Evolutionary conservation across 805 yeast genomes (phyloP), one percentile per base, ranked within the genome.

Genomic region (Myxozyma udenii): DNA sequence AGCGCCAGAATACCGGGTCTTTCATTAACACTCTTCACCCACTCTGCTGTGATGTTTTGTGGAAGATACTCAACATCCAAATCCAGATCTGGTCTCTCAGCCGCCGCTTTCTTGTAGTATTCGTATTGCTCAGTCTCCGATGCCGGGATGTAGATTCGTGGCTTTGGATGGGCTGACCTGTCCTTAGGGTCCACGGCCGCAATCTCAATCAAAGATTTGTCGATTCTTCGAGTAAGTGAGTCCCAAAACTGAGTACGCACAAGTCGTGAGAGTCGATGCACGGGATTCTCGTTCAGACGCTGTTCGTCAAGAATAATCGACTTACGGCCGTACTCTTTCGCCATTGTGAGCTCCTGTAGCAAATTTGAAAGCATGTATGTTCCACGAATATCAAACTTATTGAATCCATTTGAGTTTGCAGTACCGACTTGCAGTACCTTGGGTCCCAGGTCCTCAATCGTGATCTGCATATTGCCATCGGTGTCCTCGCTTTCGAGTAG

Each of bases 351-450:
- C 68, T 89, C 97, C 70, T 89, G 96, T 50, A 89, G 74, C 36
- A 90, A 69, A 67, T 90, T 90, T 0, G 93, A 83, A 44, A 89
- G 71, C 90, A 85, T 85, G 64, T 89, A 89, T 0, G 96, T 89
- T 2, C 97, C 97, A 53, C 95, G 72, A 50, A 89, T 76, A 54
- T 83, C 86, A 48, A 78, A 78, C 60, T 79, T 83, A 35, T 79
- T 82, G 70, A 70, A 87, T 1, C 96, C 97, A 62, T 82, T 80
- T 2, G 95, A 87, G 64, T 86, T 85, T 33, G 83, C 87, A 1
- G 97, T 87, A 6, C 93, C 93, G 12, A 87, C 72, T 61, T 79
- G 78, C 53, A 86, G 71, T n/a, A 83, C 87, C 65, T 86, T 86
- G 2, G 95, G 93, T 1, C 95, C 95, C 2, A 79, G 78, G 64